Evolutionary conservation across 352 stramenopile genomes (phyloP).

Genomic region (Globisporangium paddicum): DNA sequence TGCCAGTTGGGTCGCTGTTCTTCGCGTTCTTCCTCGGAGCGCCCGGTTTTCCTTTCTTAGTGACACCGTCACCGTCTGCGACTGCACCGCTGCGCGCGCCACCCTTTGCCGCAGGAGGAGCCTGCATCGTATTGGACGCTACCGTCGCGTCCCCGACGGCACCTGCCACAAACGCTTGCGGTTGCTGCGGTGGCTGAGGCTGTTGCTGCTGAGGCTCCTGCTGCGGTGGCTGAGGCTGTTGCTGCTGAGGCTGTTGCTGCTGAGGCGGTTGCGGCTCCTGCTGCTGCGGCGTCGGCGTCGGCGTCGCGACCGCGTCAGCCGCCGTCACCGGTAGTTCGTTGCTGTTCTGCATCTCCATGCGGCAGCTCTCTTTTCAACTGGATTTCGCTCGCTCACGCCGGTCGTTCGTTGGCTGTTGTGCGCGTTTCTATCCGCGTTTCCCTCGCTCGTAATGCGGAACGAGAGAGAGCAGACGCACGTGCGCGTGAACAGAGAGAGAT

Average conservation of each 20-base stretch:
- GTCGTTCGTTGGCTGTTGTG: no score
- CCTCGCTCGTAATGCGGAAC: background rate
- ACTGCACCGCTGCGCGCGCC: background rate
- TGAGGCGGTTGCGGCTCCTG: background rate
- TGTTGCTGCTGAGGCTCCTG: constrained; percentile 1
- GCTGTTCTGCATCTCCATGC: constrained; percentile 1
- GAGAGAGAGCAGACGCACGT: background rate
- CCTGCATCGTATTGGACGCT: background rate
- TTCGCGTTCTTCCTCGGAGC: constrained; percentile 22
- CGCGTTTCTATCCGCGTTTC: constrained; percentile 3
- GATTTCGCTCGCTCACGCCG: background rate
- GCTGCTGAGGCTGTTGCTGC: constrained; percentile 1
- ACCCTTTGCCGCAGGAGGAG: background rate
- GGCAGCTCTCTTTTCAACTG: background rate
- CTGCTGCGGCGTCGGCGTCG: background rate
- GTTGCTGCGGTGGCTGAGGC: background rate
- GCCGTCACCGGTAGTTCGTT: background rate
- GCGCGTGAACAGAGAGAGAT: background rate
- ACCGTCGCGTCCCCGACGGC: background rate
- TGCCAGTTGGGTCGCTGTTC: constrained; percentile 3
- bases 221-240: background rate
- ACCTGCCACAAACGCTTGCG: background rate
- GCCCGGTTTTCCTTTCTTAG: background rate
- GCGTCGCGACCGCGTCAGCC: background rate
- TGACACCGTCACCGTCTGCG: background rate